Conservation (phyloP, 2,329 filamentous ascomycete species). For the Dothidotthia symphoricarpi region DNA sequence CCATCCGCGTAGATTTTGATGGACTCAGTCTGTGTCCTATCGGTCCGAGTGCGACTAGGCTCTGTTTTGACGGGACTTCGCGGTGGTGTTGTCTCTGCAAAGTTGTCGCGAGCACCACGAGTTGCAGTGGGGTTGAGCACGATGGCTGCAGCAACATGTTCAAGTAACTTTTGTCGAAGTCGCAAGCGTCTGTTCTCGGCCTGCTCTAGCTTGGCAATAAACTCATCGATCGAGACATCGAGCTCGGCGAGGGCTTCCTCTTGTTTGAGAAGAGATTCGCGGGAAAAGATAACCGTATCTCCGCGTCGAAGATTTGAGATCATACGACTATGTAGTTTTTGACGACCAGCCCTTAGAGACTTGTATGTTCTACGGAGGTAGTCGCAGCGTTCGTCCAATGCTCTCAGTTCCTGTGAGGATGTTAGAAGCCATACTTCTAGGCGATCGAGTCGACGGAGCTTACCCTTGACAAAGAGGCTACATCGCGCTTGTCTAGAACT, state of each 20-base stretch:
- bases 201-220: constrained; percentile 75
- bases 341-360: constrained; percentile 70
- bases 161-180: constrained; percentile 75
- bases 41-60: constrained; percentile 29
- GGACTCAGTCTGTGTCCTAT: constrained; percentile 43
- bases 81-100: constrained; percentile 40
- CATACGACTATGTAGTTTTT: constrained; percentile 73
- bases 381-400: constrained; percentile 73
- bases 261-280: constrained; percentile 73
- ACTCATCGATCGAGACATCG: constrained; percentile 75
- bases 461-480: constrained; percentile 59
- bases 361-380: constrained; percentile 76
- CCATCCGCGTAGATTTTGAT: constrained; percentile 47
- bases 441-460: constrained; percentile 12
- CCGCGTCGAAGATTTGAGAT: constrained; percentile 73
- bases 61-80: constrained; percentile 41
- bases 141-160: constrained; percentile 72
- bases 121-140: constrained; percentile 33
- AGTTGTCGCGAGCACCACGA: constrained; percentile 12
- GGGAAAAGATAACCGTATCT: constrained; percentile 67
- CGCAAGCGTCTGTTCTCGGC: constrained; percentile 74
- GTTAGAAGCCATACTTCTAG: constrained; percentile 16
- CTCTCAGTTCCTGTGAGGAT: constrained; percentile 63
- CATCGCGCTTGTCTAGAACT: constrained; percentile 41
- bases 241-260: constrained; percentile 76